phyloP scores from a whole-genome alignment of 306 rosid species.

The Quillaja saponaria region DNA sequence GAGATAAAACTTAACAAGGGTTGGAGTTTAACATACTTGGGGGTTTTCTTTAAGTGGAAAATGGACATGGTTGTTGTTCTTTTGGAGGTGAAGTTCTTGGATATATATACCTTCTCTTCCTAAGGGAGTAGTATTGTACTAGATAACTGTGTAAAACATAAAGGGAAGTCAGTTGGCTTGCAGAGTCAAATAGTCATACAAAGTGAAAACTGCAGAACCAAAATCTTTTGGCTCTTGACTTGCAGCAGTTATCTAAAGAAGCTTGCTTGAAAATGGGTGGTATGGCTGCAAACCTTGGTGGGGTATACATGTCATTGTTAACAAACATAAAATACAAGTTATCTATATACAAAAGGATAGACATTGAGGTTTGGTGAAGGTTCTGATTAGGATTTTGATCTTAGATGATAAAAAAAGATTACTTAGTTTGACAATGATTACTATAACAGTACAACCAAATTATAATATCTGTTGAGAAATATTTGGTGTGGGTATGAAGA shows the following conservation, averaged over 20 bases:
- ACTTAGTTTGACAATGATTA: slow-evolving; percentile 11
- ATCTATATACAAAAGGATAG: slow-evolving; percentile 21
- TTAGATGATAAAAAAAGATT: not conserved
- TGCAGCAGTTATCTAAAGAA: not conserved
- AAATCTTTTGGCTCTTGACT: not conserved
- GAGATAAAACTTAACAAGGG: too few relatives aligned
- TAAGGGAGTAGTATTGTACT: too few relatives aligned
- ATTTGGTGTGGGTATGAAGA: not conserved
- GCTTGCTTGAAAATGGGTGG: not conserved
- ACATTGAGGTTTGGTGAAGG: slow-evolving; percentile 27
- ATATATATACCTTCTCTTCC: too few relatives aligned
- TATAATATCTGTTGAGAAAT: not conserved
- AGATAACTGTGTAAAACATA: too few relatives aligned
- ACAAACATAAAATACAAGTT: slow-evolving; percentile 11
- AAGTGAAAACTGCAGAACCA: not conserved
- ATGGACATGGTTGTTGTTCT: too few relatives aligned
- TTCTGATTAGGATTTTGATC: not conserved
- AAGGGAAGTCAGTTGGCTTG: not conserved
- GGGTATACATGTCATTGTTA: slow-evolving; percentile 7
- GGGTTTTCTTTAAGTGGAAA: too few relatives aligned
- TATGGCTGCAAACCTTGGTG: slow-evolving; percentile 7
- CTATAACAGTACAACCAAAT: too few relatives aligned
- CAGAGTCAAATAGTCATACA: too few relatives aligned
- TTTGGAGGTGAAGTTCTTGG: too few relatives aligned
- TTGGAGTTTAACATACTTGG: too few relatives aligned